Conservation (phyloP, 2,329 filamentous ascomycete genomes). For the Leptographium galeiforme region DNA sequence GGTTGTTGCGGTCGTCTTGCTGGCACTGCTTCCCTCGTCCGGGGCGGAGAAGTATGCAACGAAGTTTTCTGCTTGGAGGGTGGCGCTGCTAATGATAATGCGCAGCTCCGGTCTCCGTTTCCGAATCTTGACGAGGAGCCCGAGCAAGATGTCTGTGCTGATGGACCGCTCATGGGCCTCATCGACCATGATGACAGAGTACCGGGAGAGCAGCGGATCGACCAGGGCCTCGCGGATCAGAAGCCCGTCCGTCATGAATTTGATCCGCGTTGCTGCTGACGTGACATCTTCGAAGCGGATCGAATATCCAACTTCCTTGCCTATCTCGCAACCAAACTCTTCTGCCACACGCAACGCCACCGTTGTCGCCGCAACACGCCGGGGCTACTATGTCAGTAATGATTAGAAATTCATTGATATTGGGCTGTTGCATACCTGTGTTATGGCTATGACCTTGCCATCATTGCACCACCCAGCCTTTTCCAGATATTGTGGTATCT, state of each 20-base stretch:
- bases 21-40: constrained; percentile 12
- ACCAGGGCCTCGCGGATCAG: constrained; percentile 85
- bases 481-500: constrained; percentile 84
- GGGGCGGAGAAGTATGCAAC: constrained; percentile 56
- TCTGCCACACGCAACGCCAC: constrained; percentile 82
- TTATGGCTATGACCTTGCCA: constrained; percentile 74
- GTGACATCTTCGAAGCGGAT: constrained; percentile 89
- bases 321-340: constrained; percentile 73
- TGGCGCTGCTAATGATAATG: constrained; percentile 87
- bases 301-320: constrained; percentile 85
- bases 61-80: constrained; percentile 79
- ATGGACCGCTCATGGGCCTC: constrained; percentile 91
- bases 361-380: constrained; percentile 80
- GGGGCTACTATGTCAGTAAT: constrained; percentile 43
- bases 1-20: constrained; percentile 1
- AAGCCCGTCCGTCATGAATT: constrained; percentile 89
- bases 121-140: constrained; percentile 79
- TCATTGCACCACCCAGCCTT: constrained; percentile 78
- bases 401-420: neutral
- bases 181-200: constrained; percentile 95
- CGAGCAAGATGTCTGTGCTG: constrained; percentile 81
- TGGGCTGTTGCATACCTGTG: constrained; percentile 38
- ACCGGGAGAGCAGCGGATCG: constrained; percentile 78
- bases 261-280: constrained; percentile 72
- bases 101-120: constrained; percentile 68